Conservation (phyloP, 208 protist species). For the Balamuthia mandrillaris region DNA sequence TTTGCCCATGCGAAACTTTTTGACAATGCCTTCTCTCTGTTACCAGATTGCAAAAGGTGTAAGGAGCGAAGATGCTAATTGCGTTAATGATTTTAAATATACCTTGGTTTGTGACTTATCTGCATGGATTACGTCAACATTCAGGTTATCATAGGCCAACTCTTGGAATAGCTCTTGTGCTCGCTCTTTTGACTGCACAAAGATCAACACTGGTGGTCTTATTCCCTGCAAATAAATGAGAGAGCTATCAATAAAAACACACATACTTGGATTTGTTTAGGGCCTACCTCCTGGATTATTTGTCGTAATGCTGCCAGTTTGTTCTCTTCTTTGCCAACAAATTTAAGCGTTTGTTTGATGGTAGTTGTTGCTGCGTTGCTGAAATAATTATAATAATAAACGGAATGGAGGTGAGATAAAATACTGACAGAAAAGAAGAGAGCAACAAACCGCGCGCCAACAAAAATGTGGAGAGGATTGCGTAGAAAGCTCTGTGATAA, state of each 20-base stretch:
- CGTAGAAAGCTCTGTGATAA: constrained; percentile 81
- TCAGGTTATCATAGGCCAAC: constrained; percentile 78
- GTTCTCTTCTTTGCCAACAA: constrained; percentile 91
- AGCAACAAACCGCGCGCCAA: constrained; percentile 72
- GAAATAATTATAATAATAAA: constrained; percentile 27
- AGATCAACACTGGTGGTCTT: constrained; percentile 92
- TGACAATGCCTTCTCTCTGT: constrained; percentile 87
- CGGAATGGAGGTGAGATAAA: neutral
- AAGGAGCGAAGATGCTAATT: neutral
- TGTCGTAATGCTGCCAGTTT: constrained; percentile 94
- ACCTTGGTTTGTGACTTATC: constrained; percentile 55
- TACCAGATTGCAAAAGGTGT: neutral
- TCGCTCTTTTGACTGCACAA: constrained; percentile 96
- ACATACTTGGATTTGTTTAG: neutral
- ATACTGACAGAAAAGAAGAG: neutral
- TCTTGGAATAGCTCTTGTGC: constrained; percentile 92
- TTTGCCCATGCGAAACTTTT: constrained; percentile 90
- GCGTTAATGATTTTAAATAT: neutral
- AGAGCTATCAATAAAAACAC: neutral
- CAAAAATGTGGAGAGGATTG: constrained; percentile 86
- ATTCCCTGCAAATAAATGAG: constrained; percentile 56
- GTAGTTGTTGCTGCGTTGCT: constrained; percentile 54
- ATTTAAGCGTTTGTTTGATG: constrained; percentile 82
- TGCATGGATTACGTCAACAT: constrained; percentile 73
- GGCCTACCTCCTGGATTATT: constrained; percentile 79